Evolutionary conservation across 768 basidiomycete genomes (phyloP), one percentile per base, ranked within the genome.

Genomic region (Steccherinum ochraceum): DNA sequence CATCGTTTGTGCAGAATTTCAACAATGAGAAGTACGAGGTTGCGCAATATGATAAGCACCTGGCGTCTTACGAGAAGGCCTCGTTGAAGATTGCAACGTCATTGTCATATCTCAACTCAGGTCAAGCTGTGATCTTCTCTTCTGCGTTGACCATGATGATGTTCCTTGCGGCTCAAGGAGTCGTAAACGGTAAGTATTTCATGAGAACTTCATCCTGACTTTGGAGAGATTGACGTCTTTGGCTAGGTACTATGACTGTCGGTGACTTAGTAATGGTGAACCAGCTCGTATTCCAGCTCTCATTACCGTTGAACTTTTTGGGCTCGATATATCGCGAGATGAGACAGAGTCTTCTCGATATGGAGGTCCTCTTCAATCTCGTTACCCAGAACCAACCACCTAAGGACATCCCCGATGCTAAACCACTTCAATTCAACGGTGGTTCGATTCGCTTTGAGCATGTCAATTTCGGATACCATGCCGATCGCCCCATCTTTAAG

Each of bases 191-290:
- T 93, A 46, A 12, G 52, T 45, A 64, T 27, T 10, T 12, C n/a
- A n/a, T n/a, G n/a, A n/a, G 30, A 12, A 16, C 20, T 27, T 24
- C 21, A 16, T 12, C 5, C 43, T 13, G 12, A 46, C 3, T 39
- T n/a, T n/a, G n/a, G 41, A 43, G n/a, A 5, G 21, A 43, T 43
- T 43, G n/a, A n/a, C n/a, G n/a, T n/a, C n/a, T n/a, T n/a, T n/a
- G n/a, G n/a, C 12, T 55, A 94, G 94, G 93, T 5, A 92, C 90
- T 0, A 98, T 99, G 95, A 96, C 94, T 3, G 80, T 99, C 20
- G 96, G 96, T 5, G 96, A 99, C 61, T 80, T 99, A 12, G 96
- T 99, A 58, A 98, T 99, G 95, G 88, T 96, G 59, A 99, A 99
- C 67, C 95, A 97, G 63, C 78, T 99, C 21, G 93, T 98, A 26